Conservation (phyloP, 1,284 basidiomycete genomes). For the Papiliotrema flavescens region DNA sequence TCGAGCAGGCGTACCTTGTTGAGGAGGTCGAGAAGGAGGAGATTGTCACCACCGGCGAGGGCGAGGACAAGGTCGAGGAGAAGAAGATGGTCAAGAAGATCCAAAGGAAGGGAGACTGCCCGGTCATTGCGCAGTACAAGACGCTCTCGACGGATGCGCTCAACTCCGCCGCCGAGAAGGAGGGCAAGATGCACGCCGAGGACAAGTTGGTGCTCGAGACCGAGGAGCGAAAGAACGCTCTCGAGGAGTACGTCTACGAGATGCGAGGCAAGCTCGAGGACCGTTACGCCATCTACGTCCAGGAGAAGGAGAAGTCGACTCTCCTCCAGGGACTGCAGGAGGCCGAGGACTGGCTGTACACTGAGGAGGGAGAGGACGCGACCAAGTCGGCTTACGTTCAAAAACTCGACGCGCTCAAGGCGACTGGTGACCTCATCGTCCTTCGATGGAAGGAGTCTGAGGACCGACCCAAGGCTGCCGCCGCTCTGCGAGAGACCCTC, state of each 20-base stretch:
- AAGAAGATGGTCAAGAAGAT: conserved; percentile 59
- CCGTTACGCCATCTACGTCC: conserved; percentile 70
- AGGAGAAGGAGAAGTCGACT: conserved; percentile 68
- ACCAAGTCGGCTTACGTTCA: conserved; percentile 82
- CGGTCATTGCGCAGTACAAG: conserved; percentile 63
- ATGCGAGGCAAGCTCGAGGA: conserved; percentile 86
- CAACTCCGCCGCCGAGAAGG: conserved; percentile 68
- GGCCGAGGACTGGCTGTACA: conserved; percentile 93
- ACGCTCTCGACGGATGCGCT: conserved; percentile 62
- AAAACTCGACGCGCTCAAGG: conserved; percentile 74
- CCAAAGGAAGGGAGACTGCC: conserved; percentile 74
- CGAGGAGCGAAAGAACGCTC: conserved; percentile 94
- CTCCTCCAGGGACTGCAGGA: conserved; percentile 66
- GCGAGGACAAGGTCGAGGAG: conserved; percentile 66
- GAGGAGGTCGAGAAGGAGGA: conserved; percentile 74
- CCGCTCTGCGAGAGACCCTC: conserved; percentile 75
- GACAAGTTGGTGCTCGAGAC: conserved; percentile 95
- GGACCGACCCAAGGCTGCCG: conserved; percentile 66
- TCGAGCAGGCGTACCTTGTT: conserved; percentile 72
- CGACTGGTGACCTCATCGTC: conserved; percentile 76
- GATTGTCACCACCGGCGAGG: conserved; percentile 53
- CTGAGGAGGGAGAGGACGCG: conserved; percentile 90
- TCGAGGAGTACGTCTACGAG: conserved; percentile 97
- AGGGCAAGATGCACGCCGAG: conserved; percentile 77
- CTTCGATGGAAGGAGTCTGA: conserved; percentile 76